Percentiles rank a stretch among this genome's conserved stretches.
phyloP scores from a whole-genome alignment of 495 filamentous ascomycete genomes.

The Hypoxylon rickii region DNA sequence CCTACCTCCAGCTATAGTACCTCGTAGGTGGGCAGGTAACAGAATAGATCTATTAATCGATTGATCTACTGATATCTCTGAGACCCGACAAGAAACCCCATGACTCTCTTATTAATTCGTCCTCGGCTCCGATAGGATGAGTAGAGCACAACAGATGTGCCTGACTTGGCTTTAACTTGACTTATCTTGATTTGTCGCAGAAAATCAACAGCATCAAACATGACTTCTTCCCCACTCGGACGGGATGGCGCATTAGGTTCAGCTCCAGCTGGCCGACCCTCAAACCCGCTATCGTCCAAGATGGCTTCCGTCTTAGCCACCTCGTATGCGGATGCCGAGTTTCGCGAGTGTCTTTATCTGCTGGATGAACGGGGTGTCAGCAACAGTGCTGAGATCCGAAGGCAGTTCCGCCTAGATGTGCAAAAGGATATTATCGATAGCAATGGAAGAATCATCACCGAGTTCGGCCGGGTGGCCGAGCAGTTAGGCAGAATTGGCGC shows the following conservation, averaged over 20 bases:
- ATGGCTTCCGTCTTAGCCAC: constrained; percentile 84
- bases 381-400: constrained; percentile 79
- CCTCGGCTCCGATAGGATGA: no score
- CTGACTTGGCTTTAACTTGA: no score
- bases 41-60: no score
- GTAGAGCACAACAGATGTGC: no score
- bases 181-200: no score
- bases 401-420: constrained; percentile 79
- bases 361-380: constrained; percentile 71
- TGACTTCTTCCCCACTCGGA: no score
- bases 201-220: no score
- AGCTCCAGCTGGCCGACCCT: constrained; percentile 12
- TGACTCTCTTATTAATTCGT: no score
- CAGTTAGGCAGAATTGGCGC: constrained; percentile 86
- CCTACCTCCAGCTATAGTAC: no score
- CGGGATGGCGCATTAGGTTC: constrained; percentile 25
- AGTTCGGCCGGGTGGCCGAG: constrained; percentile 91
- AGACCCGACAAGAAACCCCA: no score
- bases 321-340: constrained; percentile 91
- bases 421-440: constrained; percentile 93
- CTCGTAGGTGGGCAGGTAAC: no score
- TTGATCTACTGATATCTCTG: no score
- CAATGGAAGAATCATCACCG: constrained; percentile 87
- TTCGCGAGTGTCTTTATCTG: constrained; percentile 79
- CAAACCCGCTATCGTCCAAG: constrained; percentile 70